These are phyloP conservation scores for Cystobasidium pallidum DNA, from an alignment of 1,284 basidiomycete genomes.

Conservation along the genomic window DNA sequence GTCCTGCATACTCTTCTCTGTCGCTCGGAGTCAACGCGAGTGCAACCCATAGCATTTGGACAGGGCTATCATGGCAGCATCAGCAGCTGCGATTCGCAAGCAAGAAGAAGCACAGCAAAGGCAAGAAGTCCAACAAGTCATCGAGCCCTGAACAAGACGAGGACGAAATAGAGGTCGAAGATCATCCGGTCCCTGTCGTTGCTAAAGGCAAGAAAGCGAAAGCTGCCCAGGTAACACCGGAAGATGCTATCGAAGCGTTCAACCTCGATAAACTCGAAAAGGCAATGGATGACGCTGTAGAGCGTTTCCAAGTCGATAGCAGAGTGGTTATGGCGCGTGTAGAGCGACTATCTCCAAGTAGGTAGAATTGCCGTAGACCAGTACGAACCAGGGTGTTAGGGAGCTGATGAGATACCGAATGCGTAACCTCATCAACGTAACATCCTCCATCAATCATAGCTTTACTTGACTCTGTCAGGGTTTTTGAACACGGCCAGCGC, in stretches of 20 bases:
- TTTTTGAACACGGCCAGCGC: slow-evolving; percentile 36
- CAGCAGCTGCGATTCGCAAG: slow-evolving; percentile 36
- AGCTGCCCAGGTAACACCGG: slow-evolving; percentile 30
- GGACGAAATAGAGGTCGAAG: slow-evolving; percentile 53
- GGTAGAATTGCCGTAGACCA: not conserved
- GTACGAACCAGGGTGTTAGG: not conserved
- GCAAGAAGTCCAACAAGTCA: slow-evolving; percentile 73
- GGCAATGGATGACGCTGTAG: slow-evolving; percentile 36
- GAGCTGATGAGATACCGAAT: not conserved
- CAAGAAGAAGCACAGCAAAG: slow-evolving; percentile 46
- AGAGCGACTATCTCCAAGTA: slow-evolving; percentile 34
- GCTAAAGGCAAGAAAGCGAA: slow-evolving; percentile 40
- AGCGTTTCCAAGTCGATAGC: slow-evolving; percentile 23
- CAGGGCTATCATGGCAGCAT: not conserved
- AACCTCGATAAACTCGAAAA: slow-evolving; percentile 36
- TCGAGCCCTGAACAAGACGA: slow-evolving; percentile 67
- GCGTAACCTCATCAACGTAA: too few relatives aligned
- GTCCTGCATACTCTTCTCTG: slow-evolving; percentile 4
- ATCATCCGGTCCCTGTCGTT: slow-evolving; percentile 36
- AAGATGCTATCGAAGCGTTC: slow-evolving; percentile 39
- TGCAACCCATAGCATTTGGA: not conserved
- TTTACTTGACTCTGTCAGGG: slow-evolving; percentile 33
- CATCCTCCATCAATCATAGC: not conserved
- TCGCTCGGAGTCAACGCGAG: too few relatives aligned
- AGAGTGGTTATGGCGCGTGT: slow-evolving; percentile 27